A percentile compares a stretch with the other conserved stretches of the same genome.
Conservation (phyloP, 345 rosid genomes). For the Hypericum androsaemum region DNA sequence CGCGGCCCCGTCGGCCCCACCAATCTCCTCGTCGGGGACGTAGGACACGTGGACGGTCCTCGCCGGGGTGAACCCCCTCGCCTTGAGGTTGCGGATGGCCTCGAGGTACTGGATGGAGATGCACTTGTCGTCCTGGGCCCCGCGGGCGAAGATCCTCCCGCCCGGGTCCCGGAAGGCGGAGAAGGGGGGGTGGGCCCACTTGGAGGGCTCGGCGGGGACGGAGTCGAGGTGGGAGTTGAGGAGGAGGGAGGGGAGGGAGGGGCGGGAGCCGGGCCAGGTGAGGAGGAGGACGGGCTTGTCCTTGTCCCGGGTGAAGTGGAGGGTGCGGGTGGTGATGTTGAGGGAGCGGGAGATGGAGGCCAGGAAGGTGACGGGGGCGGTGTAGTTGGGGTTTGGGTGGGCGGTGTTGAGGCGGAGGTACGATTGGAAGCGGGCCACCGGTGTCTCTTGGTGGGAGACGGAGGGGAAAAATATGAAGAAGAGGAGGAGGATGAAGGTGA, state of each 20-base stretch:
- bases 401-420: slow-evolving; percentile 70
- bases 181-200: slow-evolving; percentile 84
- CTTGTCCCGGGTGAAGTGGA: slow-evolving; percentile 44
- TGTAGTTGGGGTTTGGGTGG: slow-evolving; percentile 75
- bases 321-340: slow-evolving; percentile 31
- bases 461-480: slow-evolving; percentile 1
- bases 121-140: slow-evolving; percentile 88
- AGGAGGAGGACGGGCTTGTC: slow-evolving; percentile 51
- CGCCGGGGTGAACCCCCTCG: slow-evolving; percentile 32
- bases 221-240: slow-evolving; percentile 93
- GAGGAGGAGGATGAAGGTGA: slow-evolving; percentile 11
- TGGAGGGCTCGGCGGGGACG: slow-evolving; percentile 70
- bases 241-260: slow-evolving; percentile 59
- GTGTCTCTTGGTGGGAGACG: slow-evolving; percentile 17
- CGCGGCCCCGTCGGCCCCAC: slow-evolving; percentile 54
- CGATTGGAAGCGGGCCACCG: slow-evolving; percentile 47
- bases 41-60: slow-evolving; percentile 58
- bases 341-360: slow-evolving; percentile 40
- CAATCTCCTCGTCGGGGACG: too few species aligned
- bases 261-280: slow-evolving; percentile 68
- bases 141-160: slow-evolving; percentile 69
- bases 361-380: slow-evolving; percentile 50
- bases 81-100: slow-evolving; percentile 53
- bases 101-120: slow-evolving; percentile 74
- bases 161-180: slow-evolving; percentile 46